Percentiles rank a stretch among this genome's conserved stretches.
Evolutionary conservation across 208 protist species (phyloP).

Genomic region (Crithidia sp.): DNA sequence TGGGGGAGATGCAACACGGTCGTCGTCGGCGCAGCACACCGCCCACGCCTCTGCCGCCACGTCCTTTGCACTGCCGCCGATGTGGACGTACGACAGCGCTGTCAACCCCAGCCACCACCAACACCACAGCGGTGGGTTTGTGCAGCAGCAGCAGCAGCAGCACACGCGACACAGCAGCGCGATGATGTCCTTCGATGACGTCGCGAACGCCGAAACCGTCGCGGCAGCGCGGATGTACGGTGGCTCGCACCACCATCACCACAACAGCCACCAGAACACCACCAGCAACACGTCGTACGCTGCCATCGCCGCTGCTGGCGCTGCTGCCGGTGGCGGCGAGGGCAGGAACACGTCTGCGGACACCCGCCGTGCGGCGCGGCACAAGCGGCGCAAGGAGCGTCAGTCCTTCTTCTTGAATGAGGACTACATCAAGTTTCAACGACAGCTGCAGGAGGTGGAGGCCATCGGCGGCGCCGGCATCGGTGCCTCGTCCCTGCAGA

Average conservation of each 20-base stretch:
- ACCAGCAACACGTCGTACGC: too few species aligned
- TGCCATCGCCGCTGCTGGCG: too few species aligned
- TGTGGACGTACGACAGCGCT: conserved; percentile 11
- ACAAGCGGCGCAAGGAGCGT: conserved; percentile 7
- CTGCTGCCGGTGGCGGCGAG: neutral
- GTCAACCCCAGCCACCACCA: neutral
- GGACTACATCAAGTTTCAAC: conserved; percentile 59
- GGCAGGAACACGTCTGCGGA: conserved; percentile 16
- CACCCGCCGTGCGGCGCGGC: neutral
- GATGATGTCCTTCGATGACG: conserved; percentile 8
- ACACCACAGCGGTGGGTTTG: neutral
- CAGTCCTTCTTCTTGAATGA: conserved; percentile 47
- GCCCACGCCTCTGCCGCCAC: conserved; percentile 1
- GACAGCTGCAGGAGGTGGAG: conserved; percentile 46
- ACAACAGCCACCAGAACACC: neutral
- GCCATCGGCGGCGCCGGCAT: conserved; percentile 24
- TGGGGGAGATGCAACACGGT: neutral
- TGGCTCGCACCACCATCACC: neutral
- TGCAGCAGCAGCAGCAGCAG: conserved; percentile 2
- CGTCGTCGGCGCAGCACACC: conserved; percentile 19
- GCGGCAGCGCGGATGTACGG: neutral
- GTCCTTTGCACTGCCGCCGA: conserved; percentile 20
- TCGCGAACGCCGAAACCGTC: neutral
- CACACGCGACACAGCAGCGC: conserved; percentile 17
- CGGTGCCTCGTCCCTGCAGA: conserved; percentile 42